Base-by-base conservation (phyloP, 139 green algal genomes). In the Chlamydomonas schloesseri region DNA sequence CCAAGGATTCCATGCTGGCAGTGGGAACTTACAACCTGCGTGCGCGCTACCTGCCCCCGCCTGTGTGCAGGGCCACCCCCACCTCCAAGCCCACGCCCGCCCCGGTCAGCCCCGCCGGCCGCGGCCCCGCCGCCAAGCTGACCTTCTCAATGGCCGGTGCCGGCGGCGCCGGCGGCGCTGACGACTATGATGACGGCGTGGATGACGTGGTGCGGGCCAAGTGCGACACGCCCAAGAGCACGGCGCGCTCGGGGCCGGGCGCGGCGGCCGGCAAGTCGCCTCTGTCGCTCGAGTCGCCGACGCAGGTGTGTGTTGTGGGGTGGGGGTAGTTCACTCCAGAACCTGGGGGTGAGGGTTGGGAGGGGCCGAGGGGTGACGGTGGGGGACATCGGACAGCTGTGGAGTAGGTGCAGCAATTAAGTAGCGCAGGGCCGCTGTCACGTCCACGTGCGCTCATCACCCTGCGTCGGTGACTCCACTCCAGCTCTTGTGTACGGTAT, bases 161-260 rank as follows among this genome's bases (percentile, higher is more conserved):
- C 31, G 10, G 13, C 15, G 67, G 60, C 14, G 14, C 1, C 1
- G 58, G 18, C 24, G 23, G 57, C 28, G 62, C 15, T 1, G 62
- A 11, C 24, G 57, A 33, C 14, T n/a, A 72, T 3, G 77, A 83
- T 36, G 79, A 85, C 47, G 64, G 64, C 65, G 46, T 23, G 15
- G 79, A 85, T n/a, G 79, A 85, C 67, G 67, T 85, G 13, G 42
- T 5, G 0, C 57, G 21, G 55, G 67, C 64, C 64, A 65, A 65
- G 42, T 65, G 67, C 65, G 79, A 85, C 79, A 85, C 79, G 23
- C 79, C 79, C 47, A 85, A 85, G 67, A 85, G 79, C 64, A 85
- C 79, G 11, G 79, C 79, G 65, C 69, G 65, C 2, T 85, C 79
- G 13, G 46, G 79, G 36, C 10, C 64, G 29, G 29, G 26, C 26